Evolutionary conservation across 257 asterid species (phyloP).

Genomic region (Scutellaria galericulata): DNA sequence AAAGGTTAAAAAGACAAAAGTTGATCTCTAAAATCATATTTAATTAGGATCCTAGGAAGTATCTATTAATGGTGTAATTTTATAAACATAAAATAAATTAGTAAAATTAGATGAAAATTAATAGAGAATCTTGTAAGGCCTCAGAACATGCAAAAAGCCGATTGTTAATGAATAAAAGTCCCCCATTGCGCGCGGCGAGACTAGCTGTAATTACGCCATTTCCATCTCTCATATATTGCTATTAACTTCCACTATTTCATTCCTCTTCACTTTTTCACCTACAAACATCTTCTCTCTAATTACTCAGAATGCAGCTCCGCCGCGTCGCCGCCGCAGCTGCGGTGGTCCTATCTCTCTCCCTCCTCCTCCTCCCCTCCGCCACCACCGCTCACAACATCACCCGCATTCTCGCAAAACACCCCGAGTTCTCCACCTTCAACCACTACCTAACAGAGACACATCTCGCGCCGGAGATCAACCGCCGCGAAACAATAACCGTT

Average conservation of each 20-base stretch:
- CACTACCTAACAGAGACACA: conserved; percentile 61
- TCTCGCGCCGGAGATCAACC: conserved; percentile 70
- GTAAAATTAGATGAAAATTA: too few relatives aligned
- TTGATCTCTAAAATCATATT: too few relatives aligned
- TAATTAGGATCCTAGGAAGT: too few relatives aligned
- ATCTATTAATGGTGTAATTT: too few relatives aligned
- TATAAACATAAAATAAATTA: too few relatives aligned
- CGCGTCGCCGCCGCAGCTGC: conserved; percentile 40
- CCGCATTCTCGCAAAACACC: conserved; percentile 46
- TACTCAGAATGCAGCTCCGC: conserved; percentile 57
- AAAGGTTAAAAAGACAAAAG: too few relatives aligned
- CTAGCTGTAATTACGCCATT: too few relatives aligned
- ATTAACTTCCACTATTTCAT: not conserved
- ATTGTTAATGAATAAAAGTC: too few relatives aligned
- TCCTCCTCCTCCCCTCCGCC: conserved; percentile 40
- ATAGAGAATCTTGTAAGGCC: too few relatives aligned
- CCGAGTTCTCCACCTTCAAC: conserved; percentile 67
- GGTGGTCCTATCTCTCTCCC: conserved; percentile 33
- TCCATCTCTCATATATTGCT: too few relatives aligned
- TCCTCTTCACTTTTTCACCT: not conserved
- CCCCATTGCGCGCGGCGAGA: too few relatives aligned
- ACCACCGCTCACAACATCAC: conserved; percentile 67
- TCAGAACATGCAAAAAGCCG: too few relatives aligned
- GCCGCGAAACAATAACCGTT: conserved; percentile 64
- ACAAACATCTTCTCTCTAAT: not conserved